These are phyloP conservation scores for Basipetospora chlamydospora DNA, from an alignment of 2,329 filamentous ascomycete species.

Conservation along the genomic window DNA sequence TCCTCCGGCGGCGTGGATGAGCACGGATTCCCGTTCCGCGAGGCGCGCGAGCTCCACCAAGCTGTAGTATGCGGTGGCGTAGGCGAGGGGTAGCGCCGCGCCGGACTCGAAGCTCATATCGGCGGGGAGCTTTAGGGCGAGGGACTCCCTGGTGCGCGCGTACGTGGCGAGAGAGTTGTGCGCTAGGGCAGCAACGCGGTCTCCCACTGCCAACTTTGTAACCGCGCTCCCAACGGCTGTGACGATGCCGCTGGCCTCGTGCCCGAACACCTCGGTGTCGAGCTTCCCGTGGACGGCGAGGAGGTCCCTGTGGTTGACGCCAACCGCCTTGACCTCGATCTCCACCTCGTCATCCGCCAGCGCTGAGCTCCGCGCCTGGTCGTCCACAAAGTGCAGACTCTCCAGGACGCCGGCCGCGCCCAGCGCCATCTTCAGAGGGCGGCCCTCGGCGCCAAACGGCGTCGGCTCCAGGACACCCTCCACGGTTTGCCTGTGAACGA, in stretches of 20 bases:
- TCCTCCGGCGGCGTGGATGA: conserved; percentile 24
- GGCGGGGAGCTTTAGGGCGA: conserved; percentile 22
- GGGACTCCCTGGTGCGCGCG: conserved; percentile 17
- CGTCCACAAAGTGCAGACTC: conserved; percentile 24
- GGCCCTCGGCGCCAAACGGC: conserved; percentile 23
- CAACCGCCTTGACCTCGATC: conserved; percentile 26
- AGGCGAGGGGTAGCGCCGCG: conserved; percentile 25
- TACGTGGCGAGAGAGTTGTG: conserved; percentile 19
- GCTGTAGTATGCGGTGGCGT: conserved; percentile 24
- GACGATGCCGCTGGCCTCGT: conserved; percentile 25
- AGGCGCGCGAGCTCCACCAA: conserved; percentile 24
- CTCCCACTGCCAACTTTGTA: too few species aligned
- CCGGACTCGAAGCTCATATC: conserved; percentile 21
- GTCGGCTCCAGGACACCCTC: conserved; percentile 20
- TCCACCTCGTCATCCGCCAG: conserved; percentile 23
- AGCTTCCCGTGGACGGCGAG: conserved; percentile 27
- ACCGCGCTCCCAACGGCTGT: conserved; percentile 14
- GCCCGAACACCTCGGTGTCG: conserved; percentile 17
- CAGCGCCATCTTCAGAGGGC: conserved; percentile 22
- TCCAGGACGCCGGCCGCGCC: conserved; percentile 22
- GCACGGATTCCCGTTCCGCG: conserved; percentile 20
- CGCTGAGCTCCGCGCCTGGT: conserved; percentile 14
- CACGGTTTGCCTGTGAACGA: conserved; percentile 27
- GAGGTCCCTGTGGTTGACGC: conserved; percentile 32
- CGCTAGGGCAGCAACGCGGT: conserved; percentile 36